phyloP scores from a whole-genome alignment of 1,284 basidiomycete genomes.

The Heliocybe sulcata region DNA sequence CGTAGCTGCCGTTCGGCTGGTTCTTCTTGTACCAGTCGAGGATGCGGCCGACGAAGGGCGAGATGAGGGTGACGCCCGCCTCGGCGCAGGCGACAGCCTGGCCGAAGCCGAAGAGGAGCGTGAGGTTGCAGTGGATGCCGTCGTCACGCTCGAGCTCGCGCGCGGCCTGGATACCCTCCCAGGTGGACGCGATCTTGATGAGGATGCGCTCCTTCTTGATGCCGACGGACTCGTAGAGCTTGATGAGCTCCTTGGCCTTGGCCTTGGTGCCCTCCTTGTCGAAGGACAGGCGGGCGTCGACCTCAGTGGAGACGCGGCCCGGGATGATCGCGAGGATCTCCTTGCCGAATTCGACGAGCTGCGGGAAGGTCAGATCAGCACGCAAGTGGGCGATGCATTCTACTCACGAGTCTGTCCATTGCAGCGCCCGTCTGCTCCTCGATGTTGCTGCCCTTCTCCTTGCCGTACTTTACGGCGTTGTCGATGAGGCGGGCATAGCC shows the following conservation, averaged over 20 bases:
- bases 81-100: conserved; percentile 99
- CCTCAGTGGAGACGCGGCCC: conserved; percentile 98
- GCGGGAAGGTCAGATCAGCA: conserved; percentile 1
- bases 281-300: conserved; percentile 96
- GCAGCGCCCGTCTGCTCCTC: conserved; percentile 73
- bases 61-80: conserved; percentile 96
- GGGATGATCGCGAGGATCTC: conserved; percentile 96
- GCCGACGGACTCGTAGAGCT: conserved; percentile 88
- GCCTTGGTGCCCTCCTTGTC: conserved; percentile 89
- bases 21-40: conserved; percentile 96
- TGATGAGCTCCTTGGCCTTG: conserved; percentile 93
- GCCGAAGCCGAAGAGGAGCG: conserved; percentile 95
- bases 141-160: conserved; percentile 91
- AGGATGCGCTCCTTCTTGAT: conserved; percentile 90
- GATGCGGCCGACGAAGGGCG: conserved; percentile 97
- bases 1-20: conserved; percentile 76
- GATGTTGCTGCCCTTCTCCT: conserved; percentile 70
- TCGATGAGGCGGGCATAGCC: conserved; percentile 85
- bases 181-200: conserved; percentile 99
- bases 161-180: conserved; percentile 99
- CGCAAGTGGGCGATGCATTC: conserved; percentile 1
- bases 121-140: conserved; percentile 98
- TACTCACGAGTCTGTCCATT: conserved; percentile 78
- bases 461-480: conserved; percentile 76
- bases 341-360: conserved; percentile 96